Evolutionary conservation across 768 basidiomycete genomes (phyloP).

Genomic region (Xerocomus spinulosus): DNA sequence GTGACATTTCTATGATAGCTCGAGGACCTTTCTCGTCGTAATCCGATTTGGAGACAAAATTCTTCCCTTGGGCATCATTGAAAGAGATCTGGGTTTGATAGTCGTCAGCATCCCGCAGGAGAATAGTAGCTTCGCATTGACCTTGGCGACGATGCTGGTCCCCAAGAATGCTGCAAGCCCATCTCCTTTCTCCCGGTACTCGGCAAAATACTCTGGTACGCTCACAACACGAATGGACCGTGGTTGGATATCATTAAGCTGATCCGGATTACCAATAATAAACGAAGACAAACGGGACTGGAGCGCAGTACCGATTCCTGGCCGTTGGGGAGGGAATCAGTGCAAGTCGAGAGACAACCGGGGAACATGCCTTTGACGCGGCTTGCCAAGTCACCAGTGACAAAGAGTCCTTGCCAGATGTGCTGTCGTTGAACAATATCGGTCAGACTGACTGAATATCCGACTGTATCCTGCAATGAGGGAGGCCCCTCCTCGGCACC

Average conservation of each 20-base stretch:
- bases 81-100: constrained; percentile 58
- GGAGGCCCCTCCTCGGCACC: constrained; percentile 21
- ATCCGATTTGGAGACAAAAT: constrained; percentile 75
- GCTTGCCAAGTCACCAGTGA: constrained; percentile 73
- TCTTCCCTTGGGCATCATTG: constrained; percentile 60
- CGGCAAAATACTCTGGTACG: constrained; percentile 87
- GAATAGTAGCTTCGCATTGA: constrained; percentile 24
- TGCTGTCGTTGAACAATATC: constrained; percentile 66
- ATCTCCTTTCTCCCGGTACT: constrained; percentile 83
- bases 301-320: constrained; percentile 63
- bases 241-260: constrained; percentile 70
- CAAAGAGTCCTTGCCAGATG: constrained; percentile 74
- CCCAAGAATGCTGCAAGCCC: constrained; percentile 79
- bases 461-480: constrained; percentile 65
- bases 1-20: constrained; percentile 71
- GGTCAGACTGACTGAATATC: constrained; percentile 52
- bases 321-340: constrained; percentile 2
- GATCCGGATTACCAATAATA: constrained; percentile 54
- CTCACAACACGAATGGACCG: constrained; percentile 55
- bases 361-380: constrained; percentile 60
- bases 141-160: constrained; percentile 82
- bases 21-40: constrained; percentile 71
- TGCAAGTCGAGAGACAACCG: background rate
- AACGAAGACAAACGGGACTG: constrained; percentile 67
- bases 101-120: background rate